A percentile compares a stretch with the other conserved stretches of the same genome.
Conservation (phyloP, 1,284 basidiomycete genomes). For the Sporisorium reilianum region DNA sequence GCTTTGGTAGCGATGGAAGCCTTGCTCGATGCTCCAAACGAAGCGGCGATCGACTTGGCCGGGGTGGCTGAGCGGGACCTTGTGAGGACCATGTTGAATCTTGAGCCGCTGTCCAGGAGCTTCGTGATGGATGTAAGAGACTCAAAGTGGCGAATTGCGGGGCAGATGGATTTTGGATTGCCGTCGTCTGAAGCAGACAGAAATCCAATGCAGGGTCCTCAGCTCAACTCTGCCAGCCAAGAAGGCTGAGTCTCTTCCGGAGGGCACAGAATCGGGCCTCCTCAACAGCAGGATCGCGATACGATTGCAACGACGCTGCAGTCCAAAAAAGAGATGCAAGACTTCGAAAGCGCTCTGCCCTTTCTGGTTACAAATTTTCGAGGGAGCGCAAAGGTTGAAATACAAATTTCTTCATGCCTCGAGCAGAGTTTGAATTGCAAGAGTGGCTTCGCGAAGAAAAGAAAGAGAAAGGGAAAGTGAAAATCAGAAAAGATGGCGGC, state of each 20-base stretch:
- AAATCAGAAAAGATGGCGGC: conserved; percentile 14
- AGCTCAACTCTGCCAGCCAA: no score
- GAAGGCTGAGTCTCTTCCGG: neutral
- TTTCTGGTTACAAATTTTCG: conserved; percentile 5
- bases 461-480: conserved; percentile 14
- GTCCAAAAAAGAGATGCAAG: neutral
- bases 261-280: neutral
- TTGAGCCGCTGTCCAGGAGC: neutral
- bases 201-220: conserved; percentile 2
- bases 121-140: neutral
- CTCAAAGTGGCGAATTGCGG: neutral
- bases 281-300: no score
- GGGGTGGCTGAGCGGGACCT: conserved; percentile 46
- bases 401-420: neutral
- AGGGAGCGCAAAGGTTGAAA: neutral
- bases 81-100: conserved; percentile 32
- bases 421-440: conserved; percentile 9
- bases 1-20: conserved; percentile 32
- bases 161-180: neutral
- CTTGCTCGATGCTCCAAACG: conserved; percentile 31
- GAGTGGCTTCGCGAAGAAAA: conserved; percentile 22
- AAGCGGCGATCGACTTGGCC: conserved; percentile 34
- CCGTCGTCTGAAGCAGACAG: neutral
- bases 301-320: no score
- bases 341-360: neutral